These are phyloP conservation scores for Penicillium sp. DNA, from an alignment of 2,329 filamentous ascomycete species.

Conservation along the genomic window DNA sequence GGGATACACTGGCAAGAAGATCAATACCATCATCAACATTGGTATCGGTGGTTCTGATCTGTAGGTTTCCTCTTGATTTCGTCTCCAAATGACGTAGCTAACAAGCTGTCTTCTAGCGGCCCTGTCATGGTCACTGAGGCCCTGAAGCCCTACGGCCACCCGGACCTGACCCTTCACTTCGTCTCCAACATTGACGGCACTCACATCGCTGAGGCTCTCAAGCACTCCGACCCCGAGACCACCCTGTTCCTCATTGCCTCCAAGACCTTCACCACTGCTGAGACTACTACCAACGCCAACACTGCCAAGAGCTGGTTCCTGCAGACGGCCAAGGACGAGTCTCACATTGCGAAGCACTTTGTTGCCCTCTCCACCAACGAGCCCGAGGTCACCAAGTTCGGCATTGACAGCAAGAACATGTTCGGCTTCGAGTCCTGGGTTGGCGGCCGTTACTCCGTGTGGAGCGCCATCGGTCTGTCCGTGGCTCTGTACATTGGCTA, in stretches of 20 bases:
- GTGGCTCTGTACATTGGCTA: constrained; percentile 94
- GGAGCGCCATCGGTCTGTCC: constrained; percentile 96
- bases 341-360: constrained; percentile 93
- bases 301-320: constrained; percentile 98
- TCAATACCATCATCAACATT: constrained; percentile 95
- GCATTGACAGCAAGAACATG: constrained; percentile 99
- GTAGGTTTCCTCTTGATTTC: constrained; percentile 62
- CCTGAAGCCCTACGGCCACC: constrained; percentile 89
- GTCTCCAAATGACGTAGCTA: neutral
- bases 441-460: constrained; percentile 96
- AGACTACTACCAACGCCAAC: constrained; percentile 97
- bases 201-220: constrained; percentile 92
- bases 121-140: constrained; percentile 99
- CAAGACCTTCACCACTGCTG: constrained; percentile 99
- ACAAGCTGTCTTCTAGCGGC: constrained; percentile 61
- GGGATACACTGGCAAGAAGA: constrained; percentile 95
- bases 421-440: constrained; percentile 99
- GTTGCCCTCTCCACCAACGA: constrained; percentile 97
- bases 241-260: constrained; percentile 98
- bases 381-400: constrained; percentile 94
- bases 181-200: constrained; percentile 99
- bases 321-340: constrained; percentile 75
- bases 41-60: constrained; percentile 98
- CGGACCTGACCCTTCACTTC: constrained; percentile 89
- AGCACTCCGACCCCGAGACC: constrained; percentile 88